Base-by-base conservation (phyloP, 495 filamentous ascomycete genomes). In the Penicillium argentinense region DNA sequence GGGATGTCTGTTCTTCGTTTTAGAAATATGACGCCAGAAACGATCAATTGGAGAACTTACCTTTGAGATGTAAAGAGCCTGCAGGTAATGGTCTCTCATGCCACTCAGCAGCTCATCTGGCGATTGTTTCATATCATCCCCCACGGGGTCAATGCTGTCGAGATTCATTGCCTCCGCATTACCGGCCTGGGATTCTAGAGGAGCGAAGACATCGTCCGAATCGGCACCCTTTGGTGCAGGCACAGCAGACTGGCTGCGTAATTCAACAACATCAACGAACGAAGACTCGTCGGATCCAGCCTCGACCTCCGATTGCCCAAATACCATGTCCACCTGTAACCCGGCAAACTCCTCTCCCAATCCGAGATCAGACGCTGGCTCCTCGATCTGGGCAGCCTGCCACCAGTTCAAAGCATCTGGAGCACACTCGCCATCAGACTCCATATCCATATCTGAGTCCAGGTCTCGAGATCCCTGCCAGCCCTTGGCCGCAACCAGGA, bases 21-120 rank as follows among this genome's bases (percentile, higher is more conserved):
- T 42, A 64, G 51, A 34, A 13, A 30, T 19, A 41, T 14, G 7
- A 29, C 5, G 4, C 9, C 21, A 33, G 23, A 22, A 13, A 29
- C 36, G 16, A 36, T 22, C 4, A 37, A 4, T 9, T n/a, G 14
- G 17, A 21, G 24, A 26, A 43, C 69, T 39, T 59, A 88, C 86
- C 76, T 87, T 93, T 5, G 93, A 93, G 30, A 89, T 74, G 69
- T 97, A 97, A n/a, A 97, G 74, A 13, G 87, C 82, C 36, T 97
- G 87, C 34, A 89, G 66, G 69, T 97, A 97, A 51, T 96, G 89
- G 21, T 70, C 76, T 45, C 83, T 73, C 56, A 91, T 79, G 45
- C 76, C 84, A 34, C 84, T 79, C 45, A 88, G 77, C 5, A 87
- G 77, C 26, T 82, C 79, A 33, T 82, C 75, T 11, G 86, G 72